Evolutionary conservation across 352 stramenopile species (phyloP).

Genomic region (Pythium pectinolyticum): DNA sequence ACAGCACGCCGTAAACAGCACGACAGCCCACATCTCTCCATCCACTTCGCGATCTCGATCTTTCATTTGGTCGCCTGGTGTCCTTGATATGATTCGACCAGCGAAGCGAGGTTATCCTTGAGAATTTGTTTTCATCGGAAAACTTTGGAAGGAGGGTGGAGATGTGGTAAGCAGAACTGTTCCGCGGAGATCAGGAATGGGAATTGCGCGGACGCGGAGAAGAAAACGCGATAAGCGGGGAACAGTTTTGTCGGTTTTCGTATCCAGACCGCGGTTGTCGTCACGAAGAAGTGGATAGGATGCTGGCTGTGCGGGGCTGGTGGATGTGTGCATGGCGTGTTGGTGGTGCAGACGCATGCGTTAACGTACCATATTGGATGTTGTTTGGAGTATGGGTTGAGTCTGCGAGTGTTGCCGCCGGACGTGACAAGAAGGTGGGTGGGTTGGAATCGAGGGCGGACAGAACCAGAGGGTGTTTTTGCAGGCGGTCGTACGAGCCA

Average conservation of each 20-base stretch:
- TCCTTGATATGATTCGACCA: neutral
- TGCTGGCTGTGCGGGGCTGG: no score
- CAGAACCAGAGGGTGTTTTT: conserved; percentile 6
- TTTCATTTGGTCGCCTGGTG: no score
- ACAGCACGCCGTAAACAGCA: no score
- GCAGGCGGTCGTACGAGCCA: conserved; percentile 1
- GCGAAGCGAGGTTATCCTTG: neutral
- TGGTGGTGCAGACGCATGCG: neutral
- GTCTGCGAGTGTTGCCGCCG: conserved; percentile 29
- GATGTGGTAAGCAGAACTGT: neutral
- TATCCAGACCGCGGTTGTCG: no score
- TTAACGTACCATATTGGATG: conserved; percentile 31
- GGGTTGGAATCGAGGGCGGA: conserved; percentile 22
- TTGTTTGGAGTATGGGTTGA: conserved; percentile 29
- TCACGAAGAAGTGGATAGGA: no score
- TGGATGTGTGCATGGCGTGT: conserved; percentile 3
- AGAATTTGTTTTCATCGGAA: neutral
- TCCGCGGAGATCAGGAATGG: neutral
- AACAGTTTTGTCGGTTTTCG: no score
- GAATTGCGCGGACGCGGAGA: no score
- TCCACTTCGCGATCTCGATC: no score
- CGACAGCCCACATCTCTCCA: no score
- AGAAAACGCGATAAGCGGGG: no score
- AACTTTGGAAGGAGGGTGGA: no score
- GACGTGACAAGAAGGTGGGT: conserved; percentile 6